Conservation (phyloP, 2,329 filamentous ascomycete species). For the Daldinia eschscholtzii region DNA sequence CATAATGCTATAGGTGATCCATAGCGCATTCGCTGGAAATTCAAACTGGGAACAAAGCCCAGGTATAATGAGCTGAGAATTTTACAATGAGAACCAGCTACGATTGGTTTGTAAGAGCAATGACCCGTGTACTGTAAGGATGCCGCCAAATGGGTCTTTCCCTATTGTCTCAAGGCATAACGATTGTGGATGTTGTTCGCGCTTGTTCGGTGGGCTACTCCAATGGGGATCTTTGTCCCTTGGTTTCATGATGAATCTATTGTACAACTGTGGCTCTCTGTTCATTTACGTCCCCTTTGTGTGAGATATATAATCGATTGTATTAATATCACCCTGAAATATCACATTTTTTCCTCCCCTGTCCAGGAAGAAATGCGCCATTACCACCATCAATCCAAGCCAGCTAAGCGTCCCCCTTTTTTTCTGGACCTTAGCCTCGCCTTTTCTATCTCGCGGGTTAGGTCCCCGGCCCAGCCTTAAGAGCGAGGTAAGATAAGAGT, state of each 20-base stretch:
- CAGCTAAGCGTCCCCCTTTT: not conserved
- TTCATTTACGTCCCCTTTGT: not conserved
- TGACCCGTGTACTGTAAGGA: not conserved
- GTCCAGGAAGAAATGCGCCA: not conserved
- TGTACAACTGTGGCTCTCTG: not conserved
- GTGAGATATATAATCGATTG: not conserved
- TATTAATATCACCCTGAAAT: not conserved
- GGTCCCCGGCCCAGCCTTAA: not conserved
- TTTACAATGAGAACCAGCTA: constrained; percentile 15
- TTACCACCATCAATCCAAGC: not conserved
- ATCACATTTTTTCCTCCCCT: not conserved
- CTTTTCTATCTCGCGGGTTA: not conserved
- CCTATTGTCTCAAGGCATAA: not conserved
- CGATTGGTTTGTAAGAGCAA: constrained; percentile 16
- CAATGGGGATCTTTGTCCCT: not conserved
- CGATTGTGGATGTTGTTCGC: not conserved
- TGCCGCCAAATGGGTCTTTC: not conserved
- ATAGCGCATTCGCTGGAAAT: constrained; percentile 19
- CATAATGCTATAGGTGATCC: not conserved
- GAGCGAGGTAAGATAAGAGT: constrained; percentile 10
- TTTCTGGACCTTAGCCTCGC: not conserved
- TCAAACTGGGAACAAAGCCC: constrained; percentile 27
- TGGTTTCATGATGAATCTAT: not conserved
- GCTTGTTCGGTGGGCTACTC: not conserved
- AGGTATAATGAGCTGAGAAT: constrained; percentile 21